Percentiles rank a stretch among this genome's conserved stretches.
Conservation (phyloP, 305 asterid species). For the Fraxinus sp. region DNA sequence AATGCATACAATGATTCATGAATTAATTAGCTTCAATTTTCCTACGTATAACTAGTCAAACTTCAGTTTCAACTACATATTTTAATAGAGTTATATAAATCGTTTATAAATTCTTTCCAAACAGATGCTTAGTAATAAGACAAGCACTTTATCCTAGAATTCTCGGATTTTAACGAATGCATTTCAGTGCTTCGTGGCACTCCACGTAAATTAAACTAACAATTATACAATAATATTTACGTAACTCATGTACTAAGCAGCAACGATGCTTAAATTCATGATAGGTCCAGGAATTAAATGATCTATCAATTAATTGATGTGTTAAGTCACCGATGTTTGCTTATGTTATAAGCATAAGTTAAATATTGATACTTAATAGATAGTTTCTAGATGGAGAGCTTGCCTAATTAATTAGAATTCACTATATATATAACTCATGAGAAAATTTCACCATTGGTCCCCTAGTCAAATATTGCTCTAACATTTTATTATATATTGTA, state of each 20-base stretch:
- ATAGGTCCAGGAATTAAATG: too few relatives aligned
- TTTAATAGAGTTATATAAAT: too few relatives aligned
- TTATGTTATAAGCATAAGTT: background rate
- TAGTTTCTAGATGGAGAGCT: background rate
- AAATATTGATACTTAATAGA: too few relatives aligned
- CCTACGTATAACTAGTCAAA: too few relatives aligned
- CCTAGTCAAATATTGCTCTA: background rate
- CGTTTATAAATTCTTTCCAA: background rate
- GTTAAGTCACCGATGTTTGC: too few relatives aligned
- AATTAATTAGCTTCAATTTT: background rate
- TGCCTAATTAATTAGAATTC: background rate
- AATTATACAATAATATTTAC: too few relatives aligned
- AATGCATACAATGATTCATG: slow-evolving; percentile 19
- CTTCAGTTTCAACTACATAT: too few relatives aligned
- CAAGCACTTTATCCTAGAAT: slow-evolving; percentile 10
- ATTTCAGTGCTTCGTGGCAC: background rate
- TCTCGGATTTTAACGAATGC: background rate
- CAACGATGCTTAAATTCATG: too few relatives aligned
- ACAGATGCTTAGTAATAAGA: background rate
- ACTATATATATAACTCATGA: background rate
- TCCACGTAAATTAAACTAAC: background rate
- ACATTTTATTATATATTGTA: background rate
- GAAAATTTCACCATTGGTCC: background rate
- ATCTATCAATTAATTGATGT: too few relatives aligned
- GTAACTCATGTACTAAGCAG: too few relatives aligned